These are phyloP conservation scores for Neltuma alba DNA, from an alignment of 306 rosid species.

Conservation along the genomic window DNA sequence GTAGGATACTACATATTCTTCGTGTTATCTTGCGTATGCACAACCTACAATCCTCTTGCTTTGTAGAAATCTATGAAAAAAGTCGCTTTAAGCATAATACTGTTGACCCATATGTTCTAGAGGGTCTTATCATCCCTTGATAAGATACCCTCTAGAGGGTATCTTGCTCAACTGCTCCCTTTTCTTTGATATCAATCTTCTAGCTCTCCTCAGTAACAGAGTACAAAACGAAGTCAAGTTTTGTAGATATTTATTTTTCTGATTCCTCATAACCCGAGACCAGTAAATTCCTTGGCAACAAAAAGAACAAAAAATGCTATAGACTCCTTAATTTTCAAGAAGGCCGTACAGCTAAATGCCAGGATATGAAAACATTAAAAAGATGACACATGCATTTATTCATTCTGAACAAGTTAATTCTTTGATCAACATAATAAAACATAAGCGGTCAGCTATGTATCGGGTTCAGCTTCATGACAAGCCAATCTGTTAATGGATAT, in stretches of 20 bases:
- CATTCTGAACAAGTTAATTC: neutral
- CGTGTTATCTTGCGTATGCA: neutral
- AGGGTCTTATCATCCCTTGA: neutral
- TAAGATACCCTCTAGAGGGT: too few species aligned
- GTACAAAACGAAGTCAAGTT: neutral
- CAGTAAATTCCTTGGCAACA: neutral
- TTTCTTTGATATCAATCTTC: neutral
- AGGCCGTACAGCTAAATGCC: neutral
- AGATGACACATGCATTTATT: neutral
- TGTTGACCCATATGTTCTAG: neutral
- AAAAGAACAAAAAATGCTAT: neutral
- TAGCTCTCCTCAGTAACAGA: neutral
- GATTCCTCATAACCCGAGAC: neutral
- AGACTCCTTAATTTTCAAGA: neutral
- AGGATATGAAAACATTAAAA: neutral
- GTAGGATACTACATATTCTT: neutral
- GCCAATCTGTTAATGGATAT: neutral
- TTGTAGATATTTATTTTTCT: neutral
- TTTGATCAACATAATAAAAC: neutral
- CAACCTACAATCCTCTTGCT: neutral
- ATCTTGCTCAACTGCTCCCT: neutral
- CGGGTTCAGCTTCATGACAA: neutral
- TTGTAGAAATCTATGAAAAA: neutral
- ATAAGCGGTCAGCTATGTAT: neutral
- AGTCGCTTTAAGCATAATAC: neutral